Evolutionary conservation across 306 rosid species (phyloP), one percentile per base, ranked within the genome.

Genomic region (Acacia confusa): DNA sequence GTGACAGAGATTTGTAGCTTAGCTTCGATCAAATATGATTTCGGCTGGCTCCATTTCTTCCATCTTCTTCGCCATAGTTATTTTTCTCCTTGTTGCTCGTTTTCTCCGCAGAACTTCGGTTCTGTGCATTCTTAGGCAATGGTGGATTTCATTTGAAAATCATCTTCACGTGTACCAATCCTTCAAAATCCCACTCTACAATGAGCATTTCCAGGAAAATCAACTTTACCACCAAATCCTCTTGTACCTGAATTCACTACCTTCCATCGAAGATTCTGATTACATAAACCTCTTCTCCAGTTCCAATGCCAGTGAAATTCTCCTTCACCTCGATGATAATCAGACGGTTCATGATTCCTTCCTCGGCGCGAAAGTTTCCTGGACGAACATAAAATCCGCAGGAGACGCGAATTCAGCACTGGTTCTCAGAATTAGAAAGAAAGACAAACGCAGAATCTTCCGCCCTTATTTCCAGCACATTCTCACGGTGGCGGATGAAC

Each of bases 381-480:
- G 99, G 99, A 85, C 89, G 10, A 90, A 70, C 41, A 80, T 77
- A 22, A 69, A 81, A 7, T 75, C 75, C 20, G 70, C 74, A 0
- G 68, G 24, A 0, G 85, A 82, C 43, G 86, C 77, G 2, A 7
- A 52, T 47, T 22, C 82, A 2, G 78, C 92, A 2, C 83, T 89
- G 25, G 86, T 93, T 1, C 88, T 95, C 38, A 84, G 84, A 77
- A 85, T 95, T 28, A 88, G 80, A 65, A 90, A 87, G 88, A 82
- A 82, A 16, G 99, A 95, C 82, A 91, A 89, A 75, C 89, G 92
- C 11, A 77, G 99, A 41, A 82, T 95, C 48, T 93, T 95, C 82
- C 94, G 91, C 0, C 99, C 92, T 78, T 95, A 95, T 71, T 87
- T 95, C 64, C 99, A 93, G 85, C 98, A 92, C 83, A 87, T 95